Conservation (phyloP, 805 yeast genomes). For the Yarrowia divulgata region DNA sequence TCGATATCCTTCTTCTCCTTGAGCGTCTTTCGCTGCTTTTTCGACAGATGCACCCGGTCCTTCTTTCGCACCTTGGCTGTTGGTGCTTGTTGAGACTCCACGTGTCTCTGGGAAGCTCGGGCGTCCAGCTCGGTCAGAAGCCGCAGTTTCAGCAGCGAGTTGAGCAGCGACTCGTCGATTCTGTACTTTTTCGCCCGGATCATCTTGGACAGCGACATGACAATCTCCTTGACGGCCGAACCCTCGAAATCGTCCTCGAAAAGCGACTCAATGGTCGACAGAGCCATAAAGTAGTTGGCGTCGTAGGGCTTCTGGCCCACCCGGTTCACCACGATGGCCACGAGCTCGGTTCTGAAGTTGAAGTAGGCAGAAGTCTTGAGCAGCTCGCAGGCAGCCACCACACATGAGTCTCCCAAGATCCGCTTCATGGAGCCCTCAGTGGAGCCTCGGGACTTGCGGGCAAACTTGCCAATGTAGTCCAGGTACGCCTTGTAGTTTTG, state of each 20-base stretch:
- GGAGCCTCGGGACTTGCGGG: conserved; percentile 52
- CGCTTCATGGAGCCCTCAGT: conserved; percentile 42
- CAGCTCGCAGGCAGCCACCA: conserved; percentile 81
- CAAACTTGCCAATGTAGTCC: conserved; percentile 58
- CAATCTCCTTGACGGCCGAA: conserved; percentile 75
- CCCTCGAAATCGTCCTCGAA: conserved; percentile 83
- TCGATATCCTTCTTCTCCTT: conserved; percentile 89
- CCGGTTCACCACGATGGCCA: conserved; percentile 71
- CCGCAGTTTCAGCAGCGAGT: conserved; percentile 69
- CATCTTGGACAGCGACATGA: conserved; percentile 71
- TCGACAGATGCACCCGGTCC: conserved; percentile 89
- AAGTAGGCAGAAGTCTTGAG: conserved; percentile 73
- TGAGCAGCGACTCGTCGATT: conserved; percentile 83
- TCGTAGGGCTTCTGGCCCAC: conserved; percentile 61
- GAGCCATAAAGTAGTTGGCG: conserved; percentile 62
- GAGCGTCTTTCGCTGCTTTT: conserved; percentile 84
- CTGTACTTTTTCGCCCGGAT: conserved; percentile 75
- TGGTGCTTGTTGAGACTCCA: conserved; percentile 55
- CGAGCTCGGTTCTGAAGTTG: conserved; percentile 79
- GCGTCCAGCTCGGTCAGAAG: conserved; percentile 52
- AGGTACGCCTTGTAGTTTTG: conserved; percentile 72
- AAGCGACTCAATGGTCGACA: conserved; percentile 72
- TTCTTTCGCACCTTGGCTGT: conserved; percentile 72
- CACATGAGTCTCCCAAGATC: conserved; percentile 55
- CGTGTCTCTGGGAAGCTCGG: conserved; percentile 53